These are phyloP conservation scores for Schizothecium vesticola DNA, from an alignment of 495 filamentous ascomycete species.

Conservation along the genomic window DNA sequence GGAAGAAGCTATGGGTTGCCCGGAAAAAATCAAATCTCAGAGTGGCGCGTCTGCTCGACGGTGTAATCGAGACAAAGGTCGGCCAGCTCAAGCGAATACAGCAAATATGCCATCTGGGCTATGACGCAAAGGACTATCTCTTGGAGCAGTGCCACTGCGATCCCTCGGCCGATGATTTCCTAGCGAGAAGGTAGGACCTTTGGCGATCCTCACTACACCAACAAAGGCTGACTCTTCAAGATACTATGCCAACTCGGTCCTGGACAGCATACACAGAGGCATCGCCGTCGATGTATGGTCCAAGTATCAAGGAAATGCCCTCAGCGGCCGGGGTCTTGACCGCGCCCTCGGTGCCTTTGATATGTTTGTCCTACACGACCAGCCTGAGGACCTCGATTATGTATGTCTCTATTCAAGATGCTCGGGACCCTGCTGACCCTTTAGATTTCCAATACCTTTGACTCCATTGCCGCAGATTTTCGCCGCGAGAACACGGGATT, in stretches of 20 bases:
- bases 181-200: constrained; percentile 67
- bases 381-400: constrained; percentile 66
- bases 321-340: constrained; percentile 49
- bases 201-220: background rate
- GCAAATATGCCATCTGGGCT: constrained; percentile 64
- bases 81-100: constrained; percentile 64
- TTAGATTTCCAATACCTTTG: constrained; percentile 57
- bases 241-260: constrained; percentile 65
- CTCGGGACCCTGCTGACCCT: constrained; percentile 7
- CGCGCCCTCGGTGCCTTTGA: constrained; percentile 76
- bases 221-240: constrained; percentile 33
- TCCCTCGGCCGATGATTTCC: constrained; percentile 62
- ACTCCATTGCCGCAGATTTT: constrained; percentile 55
- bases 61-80: constrained; percentile 62
- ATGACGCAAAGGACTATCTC: constrained; percentile 84
- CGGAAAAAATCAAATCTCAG: constrained; percentile 50
- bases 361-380: constrained; percentile 71
- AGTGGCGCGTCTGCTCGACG: constrained; percentile 58
- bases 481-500: constrained; percentile 45
- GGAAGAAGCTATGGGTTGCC: constrained; percentile 66
- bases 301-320: constrained; percentile 35
- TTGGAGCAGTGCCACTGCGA: constrained; percentile 55
- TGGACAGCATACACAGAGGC: constrained; percentile 75
- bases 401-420: constrained; percentile 35
- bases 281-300: constrained; percentile 74